These are phyloP conservation scores for Lentinula sp. DNA, from an alignment of 768 basidiomycete genomes.

Conservation along the genomic window DNA sequence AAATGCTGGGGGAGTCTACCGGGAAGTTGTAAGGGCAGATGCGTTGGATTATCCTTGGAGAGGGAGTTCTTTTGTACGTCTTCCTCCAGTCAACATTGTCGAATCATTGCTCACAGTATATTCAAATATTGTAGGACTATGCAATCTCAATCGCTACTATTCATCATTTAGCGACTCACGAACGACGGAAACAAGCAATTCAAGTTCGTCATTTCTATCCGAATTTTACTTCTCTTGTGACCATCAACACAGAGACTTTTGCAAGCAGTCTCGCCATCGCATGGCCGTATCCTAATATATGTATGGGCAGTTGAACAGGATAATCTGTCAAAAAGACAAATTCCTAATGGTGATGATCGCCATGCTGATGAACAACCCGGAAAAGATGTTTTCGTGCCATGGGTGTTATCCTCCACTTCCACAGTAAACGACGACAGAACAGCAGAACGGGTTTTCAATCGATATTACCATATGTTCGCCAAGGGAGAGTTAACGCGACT, in stretches of 20 bases:
- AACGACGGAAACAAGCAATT: slow-evolving; percentile 66
- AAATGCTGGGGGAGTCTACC: slow-evolving; percentile 45
- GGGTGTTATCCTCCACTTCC: slow-evolving; percentile 43
- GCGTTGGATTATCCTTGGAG: slow-evolving; percentile 73
- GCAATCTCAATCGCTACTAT: slow-evolving; percentile 97
- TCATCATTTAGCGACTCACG: slow-evolving; percentile 84
- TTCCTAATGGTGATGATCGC: slow-evolving; percentile 30
- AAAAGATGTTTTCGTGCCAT: slow-evolving; percentile 87
- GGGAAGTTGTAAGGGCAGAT: slow-evolving; percentile 81
- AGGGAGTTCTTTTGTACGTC: slow-evolving; percentile 69
- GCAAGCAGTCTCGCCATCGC: slow-evolving; percentile 53
- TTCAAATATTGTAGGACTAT: slow-evolving; percentile 60
- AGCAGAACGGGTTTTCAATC: slow-evolving; percentile 51
- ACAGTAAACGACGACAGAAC: too few relatives aligned
- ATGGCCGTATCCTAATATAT: slow-evolving; percentile 84
- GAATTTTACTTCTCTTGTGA: not conserved
- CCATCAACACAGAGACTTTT: slow-evolving; percentile 45
- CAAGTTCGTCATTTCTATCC: slow-evolving; percentile 41
- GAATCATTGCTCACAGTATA: not conserved
- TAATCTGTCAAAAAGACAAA: slow-evolving; percentile 66
- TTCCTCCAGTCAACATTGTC: slow-evolving; percentile 5
- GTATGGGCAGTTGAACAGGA: slow-evolving; percentile 99
- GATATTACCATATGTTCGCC: slow-evolving; percentile 96
- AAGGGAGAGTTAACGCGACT: slow-evolving; percentile 69
- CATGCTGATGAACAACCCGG: slow-evolving; percentile 17